These are phyloP conservation scores for Starmerella kuoi DNA, from an alignment of 805 yeast species.

Conservation along the genomic window DNA sequence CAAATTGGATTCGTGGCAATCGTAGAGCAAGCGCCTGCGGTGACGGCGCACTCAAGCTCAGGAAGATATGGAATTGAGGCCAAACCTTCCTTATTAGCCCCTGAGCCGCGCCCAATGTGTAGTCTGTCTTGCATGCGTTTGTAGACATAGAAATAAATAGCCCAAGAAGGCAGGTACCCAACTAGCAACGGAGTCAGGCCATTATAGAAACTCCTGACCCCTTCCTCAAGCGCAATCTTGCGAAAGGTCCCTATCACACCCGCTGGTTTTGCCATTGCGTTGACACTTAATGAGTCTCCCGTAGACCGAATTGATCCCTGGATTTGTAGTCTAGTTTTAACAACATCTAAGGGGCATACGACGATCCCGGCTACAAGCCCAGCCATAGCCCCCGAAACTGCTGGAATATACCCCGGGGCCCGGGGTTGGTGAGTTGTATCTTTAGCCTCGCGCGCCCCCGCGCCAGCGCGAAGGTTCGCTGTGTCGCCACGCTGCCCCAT, in stretches of 20 bases:
- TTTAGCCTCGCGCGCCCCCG: conserved; percentile 1
- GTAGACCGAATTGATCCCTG: conserved; percentile 43
- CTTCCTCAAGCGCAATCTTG: conserved; percentile 64
- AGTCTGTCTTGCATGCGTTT: conserved; percentile 34
- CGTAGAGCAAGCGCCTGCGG: conserved; percentile 82
- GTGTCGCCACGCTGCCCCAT: too few relatives aligned
- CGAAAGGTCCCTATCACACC: conserved; percentile 42
- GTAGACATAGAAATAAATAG: conserved; percentile 83
- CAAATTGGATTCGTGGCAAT: conserved; percentile 77
- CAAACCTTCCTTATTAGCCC: too few relatives aligned
- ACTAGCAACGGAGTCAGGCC: conserved; percentile 86
- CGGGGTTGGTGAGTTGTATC: too few relatives aligned
- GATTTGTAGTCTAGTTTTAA: conserved; percentile 87
- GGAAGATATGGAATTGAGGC: conserved; percentile 8
- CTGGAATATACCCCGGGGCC: conserved; percentile 35
- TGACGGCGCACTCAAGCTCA: conserved; percentile 51
- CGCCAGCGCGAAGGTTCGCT: too few relatives aligned
- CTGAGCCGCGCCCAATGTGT: background rate
- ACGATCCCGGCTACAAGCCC: conserved; percentile 80
- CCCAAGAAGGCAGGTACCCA: conserved; percentile 97
- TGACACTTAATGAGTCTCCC: background rate
- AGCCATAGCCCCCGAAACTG: conserved; percentile 84
- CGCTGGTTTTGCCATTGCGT: background rate
- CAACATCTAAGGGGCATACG: conserved; percentile 93
- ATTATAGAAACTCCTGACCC: conserved; percentile 69